Conservation (phyloP, 2,329 filamentous ascomycete genomes). For the Tolypocladium album region DNA sequence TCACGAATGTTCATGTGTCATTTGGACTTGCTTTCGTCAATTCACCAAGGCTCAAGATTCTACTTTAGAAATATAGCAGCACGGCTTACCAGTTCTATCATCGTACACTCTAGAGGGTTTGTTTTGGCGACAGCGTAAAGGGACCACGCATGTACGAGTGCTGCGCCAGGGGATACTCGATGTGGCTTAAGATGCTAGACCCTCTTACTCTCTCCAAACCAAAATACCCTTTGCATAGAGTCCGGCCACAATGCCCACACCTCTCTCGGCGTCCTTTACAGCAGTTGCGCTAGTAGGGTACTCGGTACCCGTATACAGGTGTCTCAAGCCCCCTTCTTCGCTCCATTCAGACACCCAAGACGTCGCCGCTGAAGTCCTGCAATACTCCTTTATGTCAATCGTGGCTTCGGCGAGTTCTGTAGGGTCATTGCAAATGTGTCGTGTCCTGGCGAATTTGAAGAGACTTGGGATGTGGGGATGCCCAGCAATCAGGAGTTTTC, state of each 20-base stretch:
- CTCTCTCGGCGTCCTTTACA: slow-evolving; percentile 14
- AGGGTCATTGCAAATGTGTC: slow-evolving; percentile 23
- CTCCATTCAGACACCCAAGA: slow-evolving; percentile 26
- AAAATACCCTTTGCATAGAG: slow-evolving; percentile 25
- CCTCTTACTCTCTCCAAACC: slow-evolving; percentile 12
- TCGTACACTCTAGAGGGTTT: no score
- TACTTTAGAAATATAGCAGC: no score
- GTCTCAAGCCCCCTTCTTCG: slow-evolving; percentile 17
- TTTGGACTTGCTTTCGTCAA: no score
- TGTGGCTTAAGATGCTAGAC: not conserved
- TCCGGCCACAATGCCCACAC: slow-evolving; percentile 23
- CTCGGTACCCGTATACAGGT: slow-evolving; percentile 20
- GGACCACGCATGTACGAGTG: not conserved
- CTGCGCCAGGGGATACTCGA: not conserved
- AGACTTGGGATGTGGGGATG: slow-evolving; percentile 25
- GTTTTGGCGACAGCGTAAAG: no score
- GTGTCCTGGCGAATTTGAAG: slow-evolving; percentile 17
- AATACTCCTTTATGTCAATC: slow-evolving; percentile 3
- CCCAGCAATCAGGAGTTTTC: slow-evolving; percentile 26
- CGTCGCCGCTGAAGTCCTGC: slow-evolving; percentile 2
- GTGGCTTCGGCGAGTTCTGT: slow-evolving; percentile 12
- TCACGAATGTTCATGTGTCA: no score
- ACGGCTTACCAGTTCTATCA: no score
- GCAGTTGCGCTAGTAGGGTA: slow-evolving; percentile 24
- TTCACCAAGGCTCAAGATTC: no score